phyloP scores from a whole-genome alignment of 306 rosid species.

The Abrus pulchellus region DNA sequence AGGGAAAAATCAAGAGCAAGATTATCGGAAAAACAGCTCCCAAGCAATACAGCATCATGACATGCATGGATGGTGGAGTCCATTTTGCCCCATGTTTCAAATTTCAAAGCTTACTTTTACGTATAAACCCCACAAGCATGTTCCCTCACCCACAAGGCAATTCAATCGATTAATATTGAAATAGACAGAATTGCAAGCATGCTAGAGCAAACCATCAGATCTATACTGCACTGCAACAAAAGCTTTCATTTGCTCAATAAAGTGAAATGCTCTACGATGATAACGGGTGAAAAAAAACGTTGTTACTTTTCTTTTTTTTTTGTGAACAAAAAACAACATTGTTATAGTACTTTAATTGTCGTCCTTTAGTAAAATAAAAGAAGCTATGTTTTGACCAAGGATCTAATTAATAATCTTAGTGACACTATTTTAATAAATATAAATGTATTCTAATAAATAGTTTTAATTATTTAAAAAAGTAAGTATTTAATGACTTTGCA shows the following conservation, averaged over 20 bases:
- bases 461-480: not conserved
- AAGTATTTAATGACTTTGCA: not conserved
- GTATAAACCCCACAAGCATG: conserved; percentile 42
- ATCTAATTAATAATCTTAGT: not conserved
- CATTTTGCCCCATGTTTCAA: conserved; percentile 37
- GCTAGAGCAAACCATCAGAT: conserved; percentile 36
- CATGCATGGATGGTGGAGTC: conserved; percentile 52
- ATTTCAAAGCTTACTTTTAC: conserved; percentile 45
- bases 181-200: conserved; percentile 26
- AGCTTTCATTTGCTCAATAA: conserved; percentile 40
- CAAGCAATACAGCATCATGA: conserved; percentile 29
- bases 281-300: not conserved
- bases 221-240: conserved; percentile 2
- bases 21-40: conserved; percentile 36
- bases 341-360: not conserved
- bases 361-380: conserved; percentile 1
- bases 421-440: not conserved
- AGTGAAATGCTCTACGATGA: conserved; percentile 18
- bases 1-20: conserved; percentile 27
- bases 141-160: conserved; percentile 27
- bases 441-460: not conserved
- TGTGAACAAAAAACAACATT: not conserved
- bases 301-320: too few relatives aligned
- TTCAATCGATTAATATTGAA: conserved; percentile 30
- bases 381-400: not conserved